Evolutionary conservation across 768 basidiomycete genomes (phyloP).

Genomic region (Suillus placidus): DNA sequence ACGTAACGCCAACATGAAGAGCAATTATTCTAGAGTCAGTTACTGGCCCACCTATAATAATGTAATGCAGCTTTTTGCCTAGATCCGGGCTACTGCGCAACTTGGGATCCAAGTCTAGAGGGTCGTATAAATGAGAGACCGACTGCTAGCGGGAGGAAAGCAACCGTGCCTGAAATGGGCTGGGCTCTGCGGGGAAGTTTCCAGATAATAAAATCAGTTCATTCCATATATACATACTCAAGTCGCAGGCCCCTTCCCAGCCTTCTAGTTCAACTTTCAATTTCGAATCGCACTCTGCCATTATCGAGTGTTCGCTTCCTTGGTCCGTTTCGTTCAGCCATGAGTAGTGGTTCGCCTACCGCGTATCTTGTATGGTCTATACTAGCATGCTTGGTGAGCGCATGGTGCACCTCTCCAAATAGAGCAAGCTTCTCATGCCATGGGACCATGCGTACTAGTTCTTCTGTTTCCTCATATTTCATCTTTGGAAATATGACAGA

Average conservation of each 20-base stretch:
- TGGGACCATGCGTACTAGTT: slow-evolving; percentile 48
- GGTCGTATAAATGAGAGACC: background rate
- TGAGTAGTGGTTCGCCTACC: slow-evolving; percentile 75
- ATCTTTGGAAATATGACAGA: slow-evolving; percentile 81
- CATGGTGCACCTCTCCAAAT: background rate
- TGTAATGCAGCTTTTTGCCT: background rate
- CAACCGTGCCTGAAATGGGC: slow-evolving; percentile 5
- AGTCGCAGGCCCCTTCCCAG: slow-evolving; percentile 5
- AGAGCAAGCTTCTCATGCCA: slow-evolving; percentile 9
- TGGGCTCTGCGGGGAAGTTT: slow-evolving; percentile 28
- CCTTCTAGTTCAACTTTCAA: background rate
- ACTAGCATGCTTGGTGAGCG: slow-evolving; percentile 61
- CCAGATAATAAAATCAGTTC: slow-evolving; percentile 17
- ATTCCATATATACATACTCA: slow-evolving; percentile 10
- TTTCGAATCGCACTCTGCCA: background rate
- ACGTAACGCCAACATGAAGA: background rate
- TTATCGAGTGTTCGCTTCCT: background rate
- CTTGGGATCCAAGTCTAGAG: background rate
- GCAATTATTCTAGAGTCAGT: background rate
- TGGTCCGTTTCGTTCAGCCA: slow-evolving; percentile 33
- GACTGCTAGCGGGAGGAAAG: background rate
- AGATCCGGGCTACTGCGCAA: background rate
- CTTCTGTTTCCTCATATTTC: slow-evolving; percentile 63
- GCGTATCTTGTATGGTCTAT: slow-evolving; percentile 80
- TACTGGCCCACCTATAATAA: background rate